Conservation (phyloP, 2,329 filamentous ascomycete species). For the Pseudogymnoascus sp. region DNA sequence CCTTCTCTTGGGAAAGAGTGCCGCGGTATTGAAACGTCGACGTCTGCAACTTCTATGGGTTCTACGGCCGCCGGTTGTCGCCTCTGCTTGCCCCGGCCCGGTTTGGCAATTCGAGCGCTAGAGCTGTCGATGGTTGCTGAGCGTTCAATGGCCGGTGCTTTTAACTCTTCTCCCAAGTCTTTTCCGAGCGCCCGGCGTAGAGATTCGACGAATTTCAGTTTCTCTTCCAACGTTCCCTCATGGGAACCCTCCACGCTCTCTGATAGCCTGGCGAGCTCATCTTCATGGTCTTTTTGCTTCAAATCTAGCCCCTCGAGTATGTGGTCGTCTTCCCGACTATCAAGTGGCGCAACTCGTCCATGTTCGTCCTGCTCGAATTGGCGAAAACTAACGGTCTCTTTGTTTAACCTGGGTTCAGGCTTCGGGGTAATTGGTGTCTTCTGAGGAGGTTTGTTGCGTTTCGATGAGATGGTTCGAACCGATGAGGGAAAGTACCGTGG, state of each 20-base stretch:
- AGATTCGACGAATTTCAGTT: background rate
- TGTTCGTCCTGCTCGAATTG: conserved; percentile 7
- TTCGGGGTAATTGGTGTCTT: background rate
- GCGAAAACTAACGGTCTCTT: background rate
- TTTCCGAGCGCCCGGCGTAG: background rate
- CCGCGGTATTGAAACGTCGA: conserved; percentile 9
- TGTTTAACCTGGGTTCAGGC: background rate
- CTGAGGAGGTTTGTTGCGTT: background rate
- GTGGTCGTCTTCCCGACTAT: background rate
- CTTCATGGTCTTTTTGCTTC: background rate
- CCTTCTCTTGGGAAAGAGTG: conserved; percentile 8
- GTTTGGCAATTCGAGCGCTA: background rate
- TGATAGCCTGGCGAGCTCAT: background rate
- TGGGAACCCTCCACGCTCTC: background rate
- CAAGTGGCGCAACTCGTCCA: background rate
- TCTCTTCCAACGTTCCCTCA: conserved; percentile 1
- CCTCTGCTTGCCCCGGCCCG: background rate
- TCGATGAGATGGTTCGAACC: background rate
- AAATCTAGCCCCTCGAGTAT: background rate
- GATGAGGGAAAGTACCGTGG: conserved; percentile 2
- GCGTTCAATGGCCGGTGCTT: background rate
- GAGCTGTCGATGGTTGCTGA: background rate
- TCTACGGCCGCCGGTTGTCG: background rate
- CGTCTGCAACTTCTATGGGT: background rate
- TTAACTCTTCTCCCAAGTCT: background rate